phyloP scores from a whole-genome alignment of 805 yeast genomes.

The Lipomyces kockii region DNA sequence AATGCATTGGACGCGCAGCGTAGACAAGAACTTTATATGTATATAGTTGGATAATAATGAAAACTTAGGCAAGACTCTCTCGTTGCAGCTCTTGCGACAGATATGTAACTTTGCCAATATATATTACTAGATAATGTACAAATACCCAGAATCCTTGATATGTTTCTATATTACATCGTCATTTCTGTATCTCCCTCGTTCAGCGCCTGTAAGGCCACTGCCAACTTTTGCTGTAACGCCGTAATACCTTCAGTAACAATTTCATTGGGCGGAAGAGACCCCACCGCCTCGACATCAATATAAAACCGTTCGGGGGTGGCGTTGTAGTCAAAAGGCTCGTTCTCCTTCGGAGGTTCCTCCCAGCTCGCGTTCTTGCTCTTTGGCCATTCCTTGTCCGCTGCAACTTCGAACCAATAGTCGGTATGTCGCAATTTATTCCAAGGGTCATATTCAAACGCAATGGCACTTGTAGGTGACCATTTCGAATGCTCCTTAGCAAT shows the following conservation, averaged over 20 bases:
- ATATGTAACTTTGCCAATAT: not conserved
- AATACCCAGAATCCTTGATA: not conserved
- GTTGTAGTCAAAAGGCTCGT: conserved; percentile 79
- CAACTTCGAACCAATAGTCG: conserved; percentile 94
- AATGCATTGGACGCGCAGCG: not conserved
- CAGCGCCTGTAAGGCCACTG: conserved; percentile 78
- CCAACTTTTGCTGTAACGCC: conserved; percentile 86
- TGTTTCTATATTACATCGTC: conserved; percentile 17
- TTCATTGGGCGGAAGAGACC: conserved; percentile 84
- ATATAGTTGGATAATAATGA: not conserved
- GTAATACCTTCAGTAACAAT: conserved; percentile 84
- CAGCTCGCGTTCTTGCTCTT: conserved; percentile 83
- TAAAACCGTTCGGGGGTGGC: conserved; percentile 85
- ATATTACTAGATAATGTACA: not conserved
- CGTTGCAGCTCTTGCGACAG: not conserved
- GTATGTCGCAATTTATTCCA: conserved; percentile 97
- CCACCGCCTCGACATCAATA: conserved; percentile 90
- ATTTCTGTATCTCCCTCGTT: conserved; percentile 38
- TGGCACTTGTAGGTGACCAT: conserved; percentile 96
- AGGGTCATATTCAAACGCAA: conserved; percentile 98
- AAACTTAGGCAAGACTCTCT: not conserved
- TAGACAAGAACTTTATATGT: not conserved
- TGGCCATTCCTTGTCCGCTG: conserved; percentile 93
- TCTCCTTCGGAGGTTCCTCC: conserved; percentile 68
- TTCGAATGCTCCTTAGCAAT: conserved; percentile 83